A percentile compares a stretch with the other conserved stretches of the same genome.
These are phyloP conservation scores for Podila epicladia DNA, from an alignment of 192 early-diverging fungal species.

Conservation along the genomic window DNA sequence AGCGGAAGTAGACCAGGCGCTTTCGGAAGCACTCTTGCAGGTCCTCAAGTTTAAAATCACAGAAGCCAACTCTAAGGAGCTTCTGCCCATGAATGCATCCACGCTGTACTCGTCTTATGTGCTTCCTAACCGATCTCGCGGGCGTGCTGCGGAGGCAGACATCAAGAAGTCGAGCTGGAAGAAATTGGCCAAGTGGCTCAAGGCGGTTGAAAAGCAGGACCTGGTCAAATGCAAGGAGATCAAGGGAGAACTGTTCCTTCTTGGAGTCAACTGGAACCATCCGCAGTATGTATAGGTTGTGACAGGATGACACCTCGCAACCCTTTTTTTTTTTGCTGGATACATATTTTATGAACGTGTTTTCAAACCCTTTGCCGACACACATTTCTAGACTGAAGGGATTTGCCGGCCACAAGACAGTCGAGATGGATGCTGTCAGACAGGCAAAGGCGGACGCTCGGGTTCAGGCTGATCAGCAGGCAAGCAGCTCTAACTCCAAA, in stretches of 20 bases:
- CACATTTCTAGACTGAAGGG: conserved; percentile 19
- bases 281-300: conserved; percentile 53
- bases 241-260: conserved; percentile 68
- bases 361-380: background rate
- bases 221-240: conserved; percentile 85
- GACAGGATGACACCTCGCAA: too few relatives aligned
- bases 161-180: conserved; percentile 89
- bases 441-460: conserved; percentile 36
- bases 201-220: conserved; percentile 87
- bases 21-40: conserved; percentile 77
- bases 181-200: conserved; percentile 90
- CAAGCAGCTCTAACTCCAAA: conserved; percentile 11
- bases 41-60: conserved; percentile 75
- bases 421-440: conserved; percentile 35
- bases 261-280: conserved; percentile 69
- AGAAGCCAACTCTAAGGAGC: conserved; percentile 54
- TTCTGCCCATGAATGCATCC: conserved; percentile 81
- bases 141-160: conserved; percentile 67
- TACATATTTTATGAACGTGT: background rate
- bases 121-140: conserved; percentile 70
- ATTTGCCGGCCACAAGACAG: conserved; percentile 42
- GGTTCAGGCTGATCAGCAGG: background rate
- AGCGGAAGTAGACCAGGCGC: conserved; percentile 79
- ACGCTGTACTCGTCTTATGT: conserved; percentile 83
- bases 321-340: background rate